A percentile compares a stretch with the other conserved stretches of the same genome.
These are phyloP conservation scores for Jacaranda mimosifolia DNA, from an alignment of 257 asterid genomes.

Conservation along the genomic window DNA sequence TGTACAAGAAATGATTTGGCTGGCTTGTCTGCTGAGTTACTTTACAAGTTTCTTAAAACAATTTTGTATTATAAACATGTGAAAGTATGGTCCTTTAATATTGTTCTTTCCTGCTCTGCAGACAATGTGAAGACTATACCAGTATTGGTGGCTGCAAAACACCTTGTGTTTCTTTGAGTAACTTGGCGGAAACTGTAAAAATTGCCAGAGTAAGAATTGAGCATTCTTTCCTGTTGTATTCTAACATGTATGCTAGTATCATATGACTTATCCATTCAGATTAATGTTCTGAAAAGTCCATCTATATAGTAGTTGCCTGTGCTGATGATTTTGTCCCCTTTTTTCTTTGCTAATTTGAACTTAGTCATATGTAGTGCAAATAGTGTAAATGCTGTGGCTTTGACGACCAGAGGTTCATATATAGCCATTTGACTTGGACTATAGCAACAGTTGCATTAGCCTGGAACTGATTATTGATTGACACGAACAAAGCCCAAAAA, in stretches of 20 bases:
- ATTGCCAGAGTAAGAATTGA: slow-evolving; percentile 25
- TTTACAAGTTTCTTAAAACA: not conserved
- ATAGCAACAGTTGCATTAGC: not conserved
- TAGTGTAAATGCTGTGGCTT: slow-evolving; percentile 5
- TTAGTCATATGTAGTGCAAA: not conserved
- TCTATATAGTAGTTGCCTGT: slow-evolving; percentile 11
- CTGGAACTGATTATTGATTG: not conserved
- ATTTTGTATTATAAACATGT: not conserved
- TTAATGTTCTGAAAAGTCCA: slow-evolving; percentile 7
- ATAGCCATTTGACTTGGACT: not conserved
- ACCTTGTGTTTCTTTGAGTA: slow-evolving; percentile 3
- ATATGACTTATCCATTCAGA: slow-evolving; percentile 16
- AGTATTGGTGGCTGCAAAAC: slow-evolving; percentile 17
- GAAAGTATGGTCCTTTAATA: slow-evolving; percentile 21
- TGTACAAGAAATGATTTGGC: not conserved
- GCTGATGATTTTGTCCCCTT: slow-evolving; percentile 21
- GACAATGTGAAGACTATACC: slow-evolving; percentile 33
- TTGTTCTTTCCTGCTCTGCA: slow-evolving; percentile 32
- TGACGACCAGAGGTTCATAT: slow-evolving; percentile 18
- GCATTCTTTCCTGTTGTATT: slow-evolving; percentile 28
- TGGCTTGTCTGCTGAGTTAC: slow-evolving; percentile 2
- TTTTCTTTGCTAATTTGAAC: slow-evolving; percentile 7
- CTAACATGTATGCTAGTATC: not conserved
- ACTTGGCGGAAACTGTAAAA: slow-evolving; percentile 31
- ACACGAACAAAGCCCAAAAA: not conserved